Percentiles rank a stretch among this genome's conserved stretches.
phyloP scores from a whole-genome alignment of 352 stramenopile genomes.

The Pythium graminicola region DNA sequence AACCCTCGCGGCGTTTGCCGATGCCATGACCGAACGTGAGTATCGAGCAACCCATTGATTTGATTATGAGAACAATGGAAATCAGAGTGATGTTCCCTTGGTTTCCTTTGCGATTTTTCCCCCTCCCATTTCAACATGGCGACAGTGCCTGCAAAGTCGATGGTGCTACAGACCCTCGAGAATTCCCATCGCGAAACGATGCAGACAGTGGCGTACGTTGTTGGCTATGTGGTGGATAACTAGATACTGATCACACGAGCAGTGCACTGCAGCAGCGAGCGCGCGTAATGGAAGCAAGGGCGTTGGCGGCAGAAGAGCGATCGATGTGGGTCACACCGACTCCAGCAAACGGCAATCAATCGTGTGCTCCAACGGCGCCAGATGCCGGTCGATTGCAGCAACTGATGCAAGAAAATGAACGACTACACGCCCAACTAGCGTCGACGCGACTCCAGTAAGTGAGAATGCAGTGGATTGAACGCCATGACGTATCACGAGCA shows the following conservation, averaged over 20 bases:
- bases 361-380: no score
- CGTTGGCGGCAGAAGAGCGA: constrained; percentile 2
- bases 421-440: constrained; percentile 19
- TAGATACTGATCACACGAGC: not conserved
- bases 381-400: constrained; percentile 7
- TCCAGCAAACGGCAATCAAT: no score
- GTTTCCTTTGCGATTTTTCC: not conserved
- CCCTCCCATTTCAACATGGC: not conserved
- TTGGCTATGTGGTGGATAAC: not conserved
- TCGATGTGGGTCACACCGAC: constrained; percentile 2
- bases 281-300: constrained; percentile 10
- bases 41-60: constrained; percentile 24
- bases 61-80: constrained; percentile 10
- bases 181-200: constrained; percentile 18
- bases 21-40: constrained; percentile 36
- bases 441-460: constrained; percentile 19
- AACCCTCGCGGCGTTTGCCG: constrained; percentile 36
- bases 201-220: constrained; percentile 21
- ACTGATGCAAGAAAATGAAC: constrained; percentile 27
- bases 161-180: constrained; percentile 25
- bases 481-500: not conserved
- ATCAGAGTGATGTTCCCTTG: constrained; percentile 25
- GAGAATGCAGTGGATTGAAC: not conserved
- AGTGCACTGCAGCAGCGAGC: constrained; percentile 20
- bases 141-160: constrained; percentile 18